Base-by-base conservation (phyloP, 495 filamentous ascomycete genomes). In the Haplographium delicatum region DNA sequence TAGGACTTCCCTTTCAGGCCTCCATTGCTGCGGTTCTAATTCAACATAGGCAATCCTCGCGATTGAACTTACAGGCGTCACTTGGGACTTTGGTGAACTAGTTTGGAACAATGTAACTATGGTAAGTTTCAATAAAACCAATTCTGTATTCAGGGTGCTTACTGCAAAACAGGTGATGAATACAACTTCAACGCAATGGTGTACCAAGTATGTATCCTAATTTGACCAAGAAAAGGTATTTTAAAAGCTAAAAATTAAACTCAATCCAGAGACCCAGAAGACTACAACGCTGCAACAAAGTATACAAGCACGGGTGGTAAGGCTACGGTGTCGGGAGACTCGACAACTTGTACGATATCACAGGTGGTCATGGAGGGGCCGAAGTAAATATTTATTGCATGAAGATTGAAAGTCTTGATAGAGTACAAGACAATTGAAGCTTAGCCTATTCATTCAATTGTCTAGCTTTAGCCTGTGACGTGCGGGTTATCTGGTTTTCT, bases 341-440 rank as follows among this genome's bases (percentile, higher is more conserved):
- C 37, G 38, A 51, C 47, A 1, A 51, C 47, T 33, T 51, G 47
- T 43, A 42, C 37, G 3, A 51, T 51, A 43, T 9, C 25, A 18
- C 28, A 44, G 37, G 33, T 51, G 20, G 38, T 51, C 1, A 51
- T 43, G 47, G 37, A 42, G 25, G 26, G 26, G 9, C 38, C 47
- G n/a, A n/a, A n/a, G n/a, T n/a, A n/a, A n/a, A n/a, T n/a, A n/a
- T n/a, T n/a, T 38, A 10, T 19, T 30, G 42, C 9, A 27, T 26
- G 16, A 26, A 45, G 16, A 45, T 24, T 11, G 16, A 31, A 26
- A 31, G 28, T 13, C 6, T 6, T 31, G 3, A 19, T 3, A 38
- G 35, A 38, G 35, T 15, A 7, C 2, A 11, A 38, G 2, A 5
- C 5, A 18, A 19, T 19, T 5, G 35, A 19, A 38, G 35, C 35